Evolutionary conservation across 2,329 filamentous ascomycete genomes (phyloP).

Genomic region (Bretziella fagacearum): DNA sequence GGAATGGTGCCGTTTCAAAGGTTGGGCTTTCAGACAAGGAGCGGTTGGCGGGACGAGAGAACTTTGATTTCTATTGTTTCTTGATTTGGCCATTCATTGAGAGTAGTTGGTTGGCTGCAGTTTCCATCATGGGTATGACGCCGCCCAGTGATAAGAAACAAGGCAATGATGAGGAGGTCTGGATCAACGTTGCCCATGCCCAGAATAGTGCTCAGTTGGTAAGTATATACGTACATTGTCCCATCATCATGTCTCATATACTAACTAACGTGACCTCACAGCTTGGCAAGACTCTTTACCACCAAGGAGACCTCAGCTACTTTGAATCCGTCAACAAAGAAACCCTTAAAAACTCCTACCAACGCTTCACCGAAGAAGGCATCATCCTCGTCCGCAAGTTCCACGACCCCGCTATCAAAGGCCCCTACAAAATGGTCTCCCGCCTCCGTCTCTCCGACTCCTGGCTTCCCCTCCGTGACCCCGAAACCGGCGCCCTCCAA

Average conservation of each 20-base stretch:
- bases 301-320: slow-evolving; percentile 91
- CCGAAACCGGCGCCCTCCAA: slow-evolving; percentile 40
- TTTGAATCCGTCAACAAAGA: slow-evolving; percentile 98
- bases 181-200: slow-evolving; percentile 58
- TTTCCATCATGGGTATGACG: slow-evolving; percentile 72
- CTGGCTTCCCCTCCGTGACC: slow-evolving; percentile 57
- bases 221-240: slow-evolving; percentile 21
- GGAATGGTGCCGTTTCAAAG: slow-evolving; percentile 37
- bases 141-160: slow-evolving; percentile 37
- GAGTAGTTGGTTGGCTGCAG: slow-evolving; percentile 76
- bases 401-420: slow-evolving; percentile 32
- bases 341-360: slow-evolving; percentile 83
- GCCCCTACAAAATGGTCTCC: slow-evolving; percentile 33
- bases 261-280: slow-evolving; percentile 23
- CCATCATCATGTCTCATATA: slow-evolving; percentile 15
- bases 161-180: slow-evolving; percentile 41
- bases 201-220: slow-evolving; percentile 70
- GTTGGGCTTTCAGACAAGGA: slow-evolving; percentile 65
- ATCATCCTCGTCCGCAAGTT: slow-evolving; percentile 61
- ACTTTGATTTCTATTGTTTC: slow-evolving; percentile 98
- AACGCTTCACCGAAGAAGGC: slow-evolving; percentile 75
- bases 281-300: slow-evolving; percentile 91
- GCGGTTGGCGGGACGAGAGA: slow-evolving; percentile 65
- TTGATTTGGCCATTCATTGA: slow-evolving; percentile 98
- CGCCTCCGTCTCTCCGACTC: slow-evolving; percentile 53